Evolutionary conservation across 2,329 filamentous ascomycete species (phyloP), one percentile per base, ranked within the genome.

Genomic region (Claviceps africana): DNA sequence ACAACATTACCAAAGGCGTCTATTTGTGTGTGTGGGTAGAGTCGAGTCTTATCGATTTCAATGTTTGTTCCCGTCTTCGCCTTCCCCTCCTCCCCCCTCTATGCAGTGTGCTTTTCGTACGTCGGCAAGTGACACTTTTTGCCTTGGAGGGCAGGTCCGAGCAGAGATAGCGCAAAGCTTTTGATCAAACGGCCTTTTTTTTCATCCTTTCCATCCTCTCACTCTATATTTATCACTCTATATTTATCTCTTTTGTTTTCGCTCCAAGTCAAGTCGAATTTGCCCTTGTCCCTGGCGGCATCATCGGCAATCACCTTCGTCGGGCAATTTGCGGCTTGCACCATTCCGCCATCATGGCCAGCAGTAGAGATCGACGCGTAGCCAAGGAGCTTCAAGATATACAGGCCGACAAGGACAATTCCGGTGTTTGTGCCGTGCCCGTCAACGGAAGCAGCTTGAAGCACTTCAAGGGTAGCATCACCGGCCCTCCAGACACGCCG

Each of bases 401-500:
- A 58, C 70, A 81, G 48, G 74, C 74, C 55, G 93, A 98, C 75
- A 70, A 65, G 55, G 76, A 78, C 52, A 78, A 80, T 55, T 94
- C 88, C 21, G 83, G 87, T 55, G 87, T 97, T 61, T 76, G 75
- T 31, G 87, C 86, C 15, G 73, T 81, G 51, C 76, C 82, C 1
- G 70, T 81, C 53, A 76, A 79, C 55, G 78, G 78, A 47, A 77
- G 81, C 56, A 85, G 89, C 67, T 72, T 97, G 53, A 88, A 83
- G 53, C 86, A 91, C 62, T 81, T 98, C 56, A 83, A 82, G 59
- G 93, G 91, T 53, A 79, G 81, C 53, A 93, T 98, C 65, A 77
- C 77, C 39, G 93, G 88, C 0, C 93, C 93, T 1, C 89, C 91
- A 37, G 89, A 94, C 57, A 95, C 91, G 1, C 89, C 93, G 0